Percentiles rank a stretch among this genome's conserved stretches.
Conservation (phyloP, 441 rosid genomes). For the Gossypium schwendimanii region DNA sequence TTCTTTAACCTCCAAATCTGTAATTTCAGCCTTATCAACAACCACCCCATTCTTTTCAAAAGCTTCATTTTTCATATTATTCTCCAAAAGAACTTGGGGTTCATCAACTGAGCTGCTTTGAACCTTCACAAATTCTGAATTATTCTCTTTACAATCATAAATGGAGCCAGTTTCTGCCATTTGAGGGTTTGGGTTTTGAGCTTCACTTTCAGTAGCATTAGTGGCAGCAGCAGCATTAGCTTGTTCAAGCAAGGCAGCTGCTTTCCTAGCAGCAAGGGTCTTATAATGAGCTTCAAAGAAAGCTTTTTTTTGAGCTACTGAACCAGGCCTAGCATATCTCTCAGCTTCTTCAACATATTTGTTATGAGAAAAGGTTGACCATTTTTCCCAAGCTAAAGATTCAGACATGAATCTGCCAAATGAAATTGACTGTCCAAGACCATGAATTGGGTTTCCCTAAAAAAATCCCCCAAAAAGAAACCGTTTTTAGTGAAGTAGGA, state of each 20-base stretch:
- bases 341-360: conserved; percentile 71
- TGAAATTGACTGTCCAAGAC: conserved; percentile 19
- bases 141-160: conserved; percentile 5
- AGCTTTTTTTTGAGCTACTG: conserved; percentile 76
- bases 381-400: conserved; percentile 61
- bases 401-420: conserved; percentile 66
- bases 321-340: conserved; percentile 59
- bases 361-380: conserved; percentile 61
- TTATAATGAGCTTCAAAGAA: conserved; percentile 78
- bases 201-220: conserved; percentile 2
- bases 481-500: background rate
- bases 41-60: background rate
- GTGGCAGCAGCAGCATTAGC: conserved; percentile 20
- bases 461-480: conserved; percentile 8
- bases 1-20: conserved; percentile 12
- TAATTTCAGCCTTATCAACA: background rate
- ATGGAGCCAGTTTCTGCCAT: conserved; percentile 5
- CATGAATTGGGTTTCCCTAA: conserved; percentile 45
- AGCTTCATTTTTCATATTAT: conserved; percentile 11
- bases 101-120: conserved; percentile 9
- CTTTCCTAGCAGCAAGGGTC: conserved; percentile 59
- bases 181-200: background rate
- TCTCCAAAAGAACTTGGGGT: conserved; percentile 18
- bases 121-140: conserved; percentile 13
- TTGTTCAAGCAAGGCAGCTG: conserved; percentile 53